Evolutionary conservation across 2,329 filamentous ascomycete species (phyloP).

Genomic region (Epichloe bromicola): DNA sequence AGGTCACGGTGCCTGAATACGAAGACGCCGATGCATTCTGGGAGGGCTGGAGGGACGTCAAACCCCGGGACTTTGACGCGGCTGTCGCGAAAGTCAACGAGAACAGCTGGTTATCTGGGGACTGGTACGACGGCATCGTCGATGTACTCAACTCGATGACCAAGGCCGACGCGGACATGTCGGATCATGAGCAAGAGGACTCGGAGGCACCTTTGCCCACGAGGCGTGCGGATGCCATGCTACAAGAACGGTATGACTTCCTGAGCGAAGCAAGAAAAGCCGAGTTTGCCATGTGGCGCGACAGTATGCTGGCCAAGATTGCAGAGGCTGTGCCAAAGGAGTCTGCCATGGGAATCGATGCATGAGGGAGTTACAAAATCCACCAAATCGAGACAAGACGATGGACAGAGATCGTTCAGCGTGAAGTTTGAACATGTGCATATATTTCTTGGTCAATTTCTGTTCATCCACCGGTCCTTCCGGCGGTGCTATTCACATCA

Average conservation of each 20-base stretch:
- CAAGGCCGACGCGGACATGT: slow-evolving; percentile 22
- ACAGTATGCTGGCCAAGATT: slow-evolving; percentile 43
- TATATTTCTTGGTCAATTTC: neutral
- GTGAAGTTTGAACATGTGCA: neutral
- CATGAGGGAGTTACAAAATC: slow-evolving; percentile 3
- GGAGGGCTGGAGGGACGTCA: slow-evolving; percentile 38
- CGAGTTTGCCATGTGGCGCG: slow-evolving; percentile 54
- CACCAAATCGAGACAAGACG: too few relatives aligned
- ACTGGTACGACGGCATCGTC: slow-evolving; percentile 50
- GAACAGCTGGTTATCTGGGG: slow-evolving; percentile 41
- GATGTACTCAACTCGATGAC: slow-evolving; percentile 33
- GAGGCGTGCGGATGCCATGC: slow-evolving; percentile 52
- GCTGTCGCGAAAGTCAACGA: slow-evolving; percentile 48
- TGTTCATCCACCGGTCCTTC: too few relatives aligned
- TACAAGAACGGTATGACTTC: slow-evolving; percentile 62
- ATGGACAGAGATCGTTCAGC: too few relatives aligned
- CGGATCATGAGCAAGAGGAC: slow-evolving; percentile 20
- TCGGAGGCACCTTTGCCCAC: slow-evolving; percentile 24
- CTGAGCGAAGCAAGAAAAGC: slow-evolving; percentile 48
- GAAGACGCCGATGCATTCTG: slow-evolving; percentile 34
- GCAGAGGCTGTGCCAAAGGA: slow-evolving; percentile 24
- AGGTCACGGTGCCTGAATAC: slow-evolving; percentile 23
- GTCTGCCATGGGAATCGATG: slow-evolving; percentile 24
- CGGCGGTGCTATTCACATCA: neutral
- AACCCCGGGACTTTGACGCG: slow-evolving; percentile 42